Evolutionary conservation across 345 rosid species (phyloP).

Genomic region (Moricandia arvensis): DNA sequence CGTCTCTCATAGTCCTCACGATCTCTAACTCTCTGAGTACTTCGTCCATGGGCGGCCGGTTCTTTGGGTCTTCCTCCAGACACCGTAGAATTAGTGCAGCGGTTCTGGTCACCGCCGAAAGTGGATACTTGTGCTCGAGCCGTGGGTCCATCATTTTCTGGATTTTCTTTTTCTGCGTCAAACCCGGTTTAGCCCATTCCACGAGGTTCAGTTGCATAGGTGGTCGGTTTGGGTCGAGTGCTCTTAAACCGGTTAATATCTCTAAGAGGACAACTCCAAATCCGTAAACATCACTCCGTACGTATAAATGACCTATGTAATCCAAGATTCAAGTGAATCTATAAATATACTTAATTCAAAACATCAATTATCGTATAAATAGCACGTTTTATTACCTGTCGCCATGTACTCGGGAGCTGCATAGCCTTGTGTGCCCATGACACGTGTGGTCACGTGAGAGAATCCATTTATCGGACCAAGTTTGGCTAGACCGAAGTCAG

Average conservation of each 20-base stretch:
- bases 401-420: conserved; percentile 89
- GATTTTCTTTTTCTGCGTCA: conserved; percentile 48
- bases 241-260: conserved; percentile 63
- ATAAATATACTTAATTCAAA: neutral
- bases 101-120: conserved; percentile 41
- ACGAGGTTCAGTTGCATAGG: conserved; percentile 45
- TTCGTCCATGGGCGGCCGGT: conserved; percentile 73
- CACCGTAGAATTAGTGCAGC: conserved; percentile 57
- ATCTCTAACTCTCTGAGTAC: conserved; percentile 45
- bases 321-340: neutral
- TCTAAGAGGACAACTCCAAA: conserved; percentile 83
- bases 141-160: conserved; percentile 72
- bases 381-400: conserved; percentile 48
- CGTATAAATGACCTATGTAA: conserved; percentile 71
- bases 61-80: conserved; percentile 57
- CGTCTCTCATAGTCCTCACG: conserved; percentile 38
- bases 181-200: conserved; percentile 57
- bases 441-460: conserved; percentile 66
- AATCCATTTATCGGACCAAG: conserved; percentile 65
- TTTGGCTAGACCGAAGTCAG: conserved; percentile 85
- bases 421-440: conserved; percentile 82
- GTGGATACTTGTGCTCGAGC: conserved; percentile 54
- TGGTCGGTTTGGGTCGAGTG: conserved; percentile 62
- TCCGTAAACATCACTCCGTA: conserved; percentile 82
- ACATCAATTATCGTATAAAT: neutral